Evolutionary conservation across 2,329 filamentous ascomycete species (phyloP), one percentile per base, ranked within the genome.

Genomic region (Ilyonectria robusta): DNA sequence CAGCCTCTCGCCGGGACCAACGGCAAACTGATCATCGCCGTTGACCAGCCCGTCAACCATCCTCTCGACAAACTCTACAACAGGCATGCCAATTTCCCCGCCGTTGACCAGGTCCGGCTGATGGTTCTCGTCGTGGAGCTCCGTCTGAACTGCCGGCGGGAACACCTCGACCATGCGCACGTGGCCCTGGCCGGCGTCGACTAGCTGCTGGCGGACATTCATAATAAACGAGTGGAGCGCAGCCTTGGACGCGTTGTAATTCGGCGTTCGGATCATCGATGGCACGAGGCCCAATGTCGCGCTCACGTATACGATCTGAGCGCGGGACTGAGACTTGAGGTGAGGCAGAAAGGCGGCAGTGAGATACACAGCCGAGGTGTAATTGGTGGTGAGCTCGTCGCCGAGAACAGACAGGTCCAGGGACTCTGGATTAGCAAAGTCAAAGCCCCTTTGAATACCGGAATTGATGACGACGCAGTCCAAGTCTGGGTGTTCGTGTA

Each of bases 401-500:
- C 76, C 70, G 48, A 81, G 74, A 6, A 68, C 68, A n/a, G 44
- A 75, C 42, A 82, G 62, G 6, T 78, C 72, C 29, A 81, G 67
- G 19, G 63, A 61, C 51, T 72, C 69, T 4, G 74, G 74, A 23
- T 60, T 60, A 6, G 67, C 37, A 68, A 77, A 61, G 74, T 80
- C 44, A 72, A 86, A 77, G 1, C 73, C 74, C 31, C 80, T 79
- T 74, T 91, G 88, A 35, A 87, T 81, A 9, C 88, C 88, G 0
- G 88, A 85, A 74, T 90, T 90, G 57, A 91, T 78, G 61, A 91
- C 77, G 29, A 91, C 74, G 70, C 84, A 84, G 77, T 90, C 72
- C 19, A 75, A 40, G 62, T 73, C 74, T 1, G 73, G 71, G 37
- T 75, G 57, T 1, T 66, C 65, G 23, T 44, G 37, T 1, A 33